Base-by-base conservation (phyloP, 805 yeast genomes). In the Jamesozyma piceae region DNA sequence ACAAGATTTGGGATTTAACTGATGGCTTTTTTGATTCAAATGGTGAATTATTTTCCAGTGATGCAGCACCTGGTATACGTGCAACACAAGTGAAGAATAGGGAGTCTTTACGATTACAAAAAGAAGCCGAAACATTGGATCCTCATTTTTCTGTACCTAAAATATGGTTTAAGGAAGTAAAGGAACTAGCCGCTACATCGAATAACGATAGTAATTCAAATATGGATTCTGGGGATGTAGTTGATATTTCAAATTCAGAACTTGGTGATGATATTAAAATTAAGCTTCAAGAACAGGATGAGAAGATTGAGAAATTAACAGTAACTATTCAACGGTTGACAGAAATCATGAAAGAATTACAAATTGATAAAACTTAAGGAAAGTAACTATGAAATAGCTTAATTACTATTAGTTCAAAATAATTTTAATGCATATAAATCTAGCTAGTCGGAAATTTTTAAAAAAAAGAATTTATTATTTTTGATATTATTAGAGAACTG, bases 1-100 rank as follows among this genome's bases (percentile, higher is more conserved):
- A 86, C 53, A 73, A 80, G 6, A 89, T 81, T 53, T 86, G 95
- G 95, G 86, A 82, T 49, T 67, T 86, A 50, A 74, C 81, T 6
- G 95, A 85, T 61, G 95, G 95, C 0, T 85, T 65, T 43, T 62
- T 65, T 27, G 71, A 65, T 35, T 49, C 53, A 19, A 60, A 57
- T n/a, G 62, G 60, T 4, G 42, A 51, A 22, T 54, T 38, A 1
- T 42, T 46, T 33, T 31, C 39, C 6, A 30, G 34, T 17, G 31
- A 34, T 28, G 45, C 48, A 1, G 37, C 47, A 18, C 47, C 59
- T 10, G 56, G 52, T 4, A 53, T 55, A 17, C 55, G 59, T 24
- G 60, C 67, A 4, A 59, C 69, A 17, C 66, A 66, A 33, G 63
- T 66, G 32, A 58, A 50, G 38, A 59, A 55, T 37, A 50, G 50